Evolutionary conservation across 2,329 filamentous ascomycete genomes (phyloP), one percentile per base, ranked within the genome.

Genomic region (Hymenoscyphus occultus): DNA sequence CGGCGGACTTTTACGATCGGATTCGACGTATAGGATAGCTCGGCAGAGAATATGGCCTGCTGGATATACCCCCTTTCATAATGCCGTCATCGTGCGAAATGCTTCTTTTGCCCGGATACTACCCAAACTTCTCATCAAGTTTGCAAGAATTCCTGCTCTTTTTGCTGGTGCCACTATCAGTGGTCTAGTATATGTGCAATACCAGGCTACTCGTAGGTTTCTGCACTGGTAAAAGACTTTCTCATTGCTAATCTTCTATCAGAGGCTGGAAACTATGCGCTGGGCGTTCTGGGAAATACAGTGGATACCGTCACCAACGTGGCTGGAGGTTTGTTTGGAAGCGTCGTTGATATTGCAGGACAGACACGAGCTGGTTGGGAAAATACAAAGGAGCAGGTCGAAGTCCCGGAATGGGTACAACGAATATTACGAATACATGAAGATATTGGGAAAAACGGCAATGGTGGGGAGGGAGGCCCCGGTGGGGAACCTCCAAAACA

Each of bases 101-200:
- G 86, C 82, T 31, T 89, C 86, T 6, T 90, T 89, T 72, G 84
- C 79, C 56, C 81, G 87, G 59, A 82, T 89, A 66, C 80, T 99
- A 39, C 96, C 96, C 1, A 94, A 92, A 76, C 83, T 99, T 60
- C 88, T 95, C n/a, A 79, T 95, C 74, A 99, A 97, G 80, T 90
- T 99, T 71, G 84, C 89, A 42, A 87, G 93, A 64, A 82, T 97
- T 63, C 95, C 95, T 22, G 95, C 95, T 65, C 90, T 97, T 80
- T 93, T 97, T 73, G 95, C 94, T 54, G 93, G 92, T 54, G 85
- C 93, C 58, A 91, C 93, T 74, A 86, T 99, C 70, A 93, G 92
- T 14, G 91, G 91, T 2, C 80, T 96, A 65, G 93, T 93, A 32
- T 99, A 97, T 84, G 80, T 99, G 59, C 95, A 99, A 76, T 98